A percentile compares a stretch with the other conserved stretches of the same genome.
Evolutionary conservation across 2,329 filamentous ascomycete species (phyloP).

Genomic region (Aspergillus versicolor): DNA sequence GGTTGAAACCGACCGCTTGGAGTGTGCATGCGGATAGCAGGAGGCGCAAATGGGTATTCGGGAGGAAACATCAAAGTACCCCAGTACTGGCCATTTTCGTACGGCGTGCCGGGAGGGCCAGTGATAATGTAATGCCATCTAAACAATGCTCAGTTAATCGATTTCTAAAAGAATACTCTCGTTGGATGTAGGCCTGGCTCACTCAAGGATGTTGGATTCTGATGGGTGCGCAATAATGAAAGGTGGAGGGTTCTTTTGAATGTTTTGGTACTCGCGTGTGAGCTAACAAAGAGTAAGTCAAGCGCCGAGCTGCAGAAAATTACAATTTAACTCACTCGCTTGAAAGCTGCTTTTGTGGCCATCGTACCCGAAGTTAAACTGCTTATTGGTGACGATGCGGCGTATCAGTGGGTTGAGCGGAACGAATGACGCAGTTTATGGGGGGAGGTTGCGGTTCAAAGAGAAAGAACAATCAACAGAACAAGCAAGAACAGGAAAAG

Average conservation of each 20-base stretch:
- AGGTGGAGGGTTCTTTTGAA: conserved; percentile 75
- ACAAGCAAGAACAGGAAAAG: not conserved
- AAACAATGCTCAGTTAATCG: conserved; percentile 20
- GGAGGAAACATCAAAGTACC: conserved; percentile 92
- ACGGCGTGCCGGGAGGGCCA: conserved; percentile 89
- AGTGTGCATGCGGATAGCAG: conserved; percentile 98
- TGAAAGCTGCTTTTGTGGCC: conserved; percentile 72
- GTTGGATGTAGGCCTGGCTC: conserved; percentile 30
- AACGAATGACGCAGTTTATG: not conserved
- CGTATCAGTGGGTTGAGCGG: not conserved
- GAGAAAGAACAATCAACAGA: not conserved
- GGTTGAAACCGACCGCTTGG: conserved; percentile 94
- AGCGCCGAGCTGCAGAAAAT: not conserved
- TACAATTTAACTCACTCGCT: conserved; percentile 55
- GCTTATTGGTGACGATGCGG: not conserved
- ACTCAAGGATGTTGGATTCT: conserved; percentile 89
- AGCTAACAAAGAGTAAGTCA: conserved; percentile 42
- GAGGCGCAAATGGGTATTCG: conserved; percentile 95
- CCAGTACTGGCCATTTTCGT: conserved; percentile 96
- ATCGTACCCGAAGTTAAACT: conserved; percentile 43
- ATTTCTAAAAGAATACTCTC: not conserved
- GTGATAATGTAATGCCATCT: conserved; percentile 96
- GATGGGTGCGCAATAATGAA: conserved; percentile 89
- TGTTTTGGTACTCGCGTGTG: conserved; percentile 64
- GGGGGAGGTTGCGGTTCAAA: not conserved